phyloP scores from a whole-genome alignment of 2,329 filamentous ascomycete species.

The Fusarium camptoceras region DNA sequence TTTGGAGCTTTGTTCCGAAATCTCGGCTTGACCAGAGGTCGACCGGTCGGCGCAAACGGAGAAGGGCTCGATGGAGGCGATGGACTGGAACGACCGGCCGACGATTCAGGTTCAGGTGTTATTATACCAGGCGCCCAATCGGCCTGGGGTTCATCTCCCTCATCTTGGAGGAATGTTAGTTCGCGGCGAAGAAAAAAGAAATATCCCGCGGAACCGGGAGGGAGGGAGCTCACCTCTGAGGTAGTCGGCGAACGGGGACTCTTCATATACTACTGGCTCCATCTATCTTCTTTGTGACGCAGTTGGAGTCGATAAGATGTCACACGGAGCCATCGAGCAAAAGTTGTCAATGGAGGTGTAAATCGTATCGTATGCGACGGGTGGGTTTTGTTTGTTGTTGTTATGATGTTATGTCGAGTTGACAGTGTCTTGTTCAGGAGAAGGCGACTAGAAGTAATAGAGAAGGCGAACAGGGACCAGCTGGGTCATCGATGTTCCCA shows the following conservation, averaged over 20 bases:
- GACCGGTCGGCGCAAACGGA: conserved; percentile 68
- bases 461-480: conserved; percentile 39
- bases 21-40: conserved; percentile 64
- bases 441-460: conserved; percentile 34
- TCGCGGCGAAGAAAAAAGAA: neutral
- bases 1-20: conserved; percentile 63
- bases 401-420: conserved; percentile 23
- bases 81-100: conserved; percentile 53
- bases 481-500: conserved; percentile 42
- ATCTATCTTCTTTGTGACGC: conserved; percentile 57
- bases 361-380: conserved; percentile 13
- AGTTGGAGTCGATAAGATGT: conserved; percentile 43
- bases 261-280: conserved; percentile 89
- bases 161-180: conserved; percentile 53
- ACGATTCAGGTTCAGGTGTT: conserved; percentile 50
- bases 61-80: conserved; percentile 62
- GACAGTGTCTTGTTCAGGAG: conserved; percentile 38
- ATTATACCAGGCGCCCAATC: conserved; percentile 60
- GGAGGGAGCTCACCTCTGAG: conserved; percentile 75
- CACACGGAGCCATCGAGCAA: conserved; percentile 49
- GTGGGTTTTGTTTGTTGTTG: conserved; percentile 13
- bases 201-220: neutral
- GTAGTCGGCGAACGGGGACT: conserved; percentile 89
- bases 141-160: conserved; percentile 59
- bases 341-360: conserved; percentile 22